phyloP scores from a whole-genome alignment of 2,329 filamentous ascomycete species.

The Akanthomyces dipterigenus region DNA sequence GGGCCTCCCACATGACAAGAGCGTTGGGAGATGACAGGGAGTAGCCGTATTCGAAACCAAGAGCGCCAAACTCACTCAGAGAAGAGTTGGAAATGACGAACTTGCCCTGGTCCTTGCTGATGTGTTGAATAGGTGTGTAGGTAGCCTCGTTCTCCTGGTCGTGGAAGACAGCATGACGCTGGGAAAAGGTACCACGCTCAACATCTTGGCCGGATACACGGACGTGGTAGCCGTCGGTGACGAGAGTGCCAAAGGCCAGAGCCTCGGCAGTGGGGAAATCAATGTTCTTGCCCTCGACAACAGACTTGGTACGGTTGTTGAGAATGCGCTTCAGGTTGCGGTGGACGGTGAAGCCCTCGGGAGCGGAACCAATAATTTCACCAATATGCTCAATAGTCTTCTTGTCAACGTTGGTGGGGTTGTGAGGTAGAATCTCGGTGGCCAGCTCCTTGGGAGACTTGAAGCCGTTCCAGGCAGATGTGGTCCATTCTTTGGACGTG shows the following conservation, averaged over 20 bases:
- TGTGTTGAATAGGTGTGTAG: constrained; percentile 84
- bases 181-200: constrained; percentile 98
- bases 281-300: constrained; percentile 86
- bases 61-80: constrained; percentile 60
- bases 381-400: constrained; percentile 76
- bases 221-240: constrained; percentile 91
- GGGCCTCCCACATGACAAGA: constrained; percentile 98
- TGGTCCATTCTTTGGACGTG: constrained; percentile 95
- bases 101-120: constrained; percentile 85
- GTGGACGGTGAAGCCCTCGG: constrained; percentile 84
- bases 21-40: constrained; percentile 94
- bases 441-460: constrained; percentile 98
- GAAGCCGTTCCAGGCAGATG: constrained; percentile 98
- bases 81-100: constrained; percentile 98
- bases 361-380: constrained; percentile 67
- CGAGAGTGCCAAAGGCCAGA: constrained; percentile 85
- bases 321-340: constrained; percentile 97
- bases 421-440: constrained; percentile 86
- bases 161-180: constrained; percentile 94
- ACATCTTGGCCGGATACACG: constrained; percentile 98
- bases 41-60: constrained; percentile 98
- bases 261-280: constrained; percentile 98
- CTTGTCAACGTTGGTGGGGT: constrained; percentile 71
- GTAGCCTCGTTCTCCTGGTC: constrained; percentile 93
- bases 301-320: constrained; percentile 79